Conservation (phyloP, 1,139 yeast genomes). For the Candida dubliniensis region DNA sequence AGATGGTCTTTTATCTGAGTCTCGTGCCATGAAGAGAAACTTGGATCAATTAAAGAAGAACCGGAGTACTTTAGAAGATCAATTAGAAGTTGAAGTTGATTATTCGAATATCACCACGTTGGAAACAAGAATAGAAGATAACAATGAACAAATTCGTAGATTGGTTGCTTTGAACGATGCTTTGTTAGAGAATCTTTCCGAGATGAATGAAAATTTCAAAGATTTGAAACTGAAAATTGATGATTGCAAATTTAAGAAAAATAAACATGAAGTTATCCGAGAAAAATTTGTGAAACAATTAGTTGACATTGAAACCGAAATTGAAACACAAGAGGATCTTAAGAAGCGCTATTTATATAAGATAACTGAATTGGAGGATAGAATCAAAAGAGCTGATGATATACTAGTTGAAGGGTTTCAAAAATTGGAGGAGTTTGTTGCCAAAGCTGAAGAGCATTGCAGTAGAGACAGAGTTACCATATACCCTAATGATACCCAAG, state of each 20-base stretch:
- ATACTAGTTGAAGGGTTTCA: conserved; percentile 19
- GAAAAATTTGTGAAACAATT: conserved; percentile 10
- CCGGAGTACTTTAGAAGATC: conserved; percentile 25
- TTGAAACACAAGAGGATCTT: conserved; percentile 9
- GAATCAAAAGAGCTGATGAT: conserved; percentile 13
- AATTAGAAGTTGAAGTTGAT: conserved; percentile 37
- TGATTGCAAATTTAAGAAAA: conserved; percentile 9
- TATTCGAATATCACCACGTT: conserved; percentile 32
- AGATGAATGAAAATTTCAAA: conserved; percentile 3
- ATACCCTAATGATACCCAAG: conserved; percentile 32
- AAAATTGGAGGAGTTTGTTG: conserved; percentile 21
- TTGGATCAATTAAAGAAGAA: conserved; percentile 19
- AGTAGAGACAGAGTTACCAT: conserved; percentile 29
- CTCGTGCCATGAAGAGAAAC: conserved; percentile 14
- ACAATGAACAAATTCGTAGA: conserved; percentile 25
- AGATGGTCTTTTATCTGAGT: conserved; percentile 16
- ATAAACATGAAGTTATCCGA: not conserved
- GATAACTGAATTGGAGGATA: conserved; percentile 9
- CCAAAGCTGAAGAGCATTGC: conserved; percentile 36
- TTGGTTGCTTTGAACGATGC: conserved; percentile 30
- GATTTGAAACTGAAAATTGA: conserved; percentile 10
- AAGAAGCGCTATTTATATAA: conserved; percentile 17
- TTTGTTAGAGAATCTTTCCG: conserved; percentile 25
- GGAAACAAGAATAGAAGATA: conserved; percentile 31
- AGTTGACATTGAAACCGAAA: conserved; percentile 15